These are phyloP conservation scores for Trypanosoma boissoni DNA, from an alignment of 208 protist species.

Conservation along the genomic window DNA sequence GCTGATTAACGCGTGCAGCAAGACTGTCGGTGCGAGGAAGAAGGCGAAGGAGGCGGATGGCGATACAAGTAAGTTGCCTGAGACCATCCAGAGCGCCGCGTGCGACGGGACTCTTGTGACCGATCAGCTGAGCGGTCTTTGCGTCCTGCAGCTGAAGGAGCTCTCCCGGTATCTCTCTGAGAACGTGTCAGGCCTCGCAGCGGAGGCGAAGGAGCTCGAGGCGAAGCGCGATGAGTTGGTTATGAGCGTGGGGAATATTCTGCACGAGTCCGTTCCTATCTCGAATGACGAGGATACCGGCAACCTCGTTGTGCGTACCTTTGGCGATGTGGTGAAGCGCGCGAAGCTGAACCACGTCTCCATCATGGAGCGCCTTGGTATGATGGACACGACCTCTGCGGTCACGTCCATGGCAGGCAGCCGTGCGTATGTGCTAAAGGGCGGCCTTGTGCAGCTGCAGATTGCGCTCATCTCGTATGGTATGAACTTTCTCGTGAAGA, in stretches of 20 bases:
- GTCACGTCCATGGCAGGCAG: conserved; percentile 94
- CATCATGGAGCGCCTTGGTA: conserved; percentile 91
- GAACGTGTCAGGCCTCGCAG: conserved; percentile 54
- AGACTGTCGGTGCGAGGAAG: conserved; percentile 88
- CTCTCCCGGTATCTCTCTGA: conserved; percentile 77
- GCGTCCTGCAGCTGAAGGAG: conserved; percentile 88
- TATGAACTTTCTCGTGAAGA: conserved; percentile 93
- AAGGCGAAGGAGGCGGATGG: conserved; percentile 92
- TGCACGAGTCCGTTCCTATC: conserved; percentile 95
- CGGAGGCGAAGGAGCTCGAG: conserved; percentile 57
- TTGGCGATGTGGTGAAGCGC: conserved; percentile 78
- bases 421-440: conserved; percentile 98
- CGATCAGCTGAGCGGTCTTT: conserved; percentile 63
- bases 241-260: conserved; percentile 93
- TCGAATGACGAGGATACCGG: conserved; percentile 94
- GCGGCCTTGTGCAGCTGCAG: conserved; percentile 96
- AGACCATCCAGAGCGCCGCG: conserved; percentile 44
- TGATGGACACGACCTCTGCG: conserved; percentile 75
- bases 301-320: conserved; percentile 86
- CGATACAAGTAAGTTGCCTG: conserved; percentile 59
- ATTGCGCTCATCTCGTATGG: conserved; percentile 97
- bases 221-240: conserved; percentile 79
- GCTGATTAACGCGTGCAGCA: conserved; percentile 87
- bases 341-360: conserved; percentile 89
- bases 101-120: conserved; percentile 48